Conservation (phyloP, 2,329 filamentous ascomycete genomes). For the Trichoderma arundinaceum region DNA sequence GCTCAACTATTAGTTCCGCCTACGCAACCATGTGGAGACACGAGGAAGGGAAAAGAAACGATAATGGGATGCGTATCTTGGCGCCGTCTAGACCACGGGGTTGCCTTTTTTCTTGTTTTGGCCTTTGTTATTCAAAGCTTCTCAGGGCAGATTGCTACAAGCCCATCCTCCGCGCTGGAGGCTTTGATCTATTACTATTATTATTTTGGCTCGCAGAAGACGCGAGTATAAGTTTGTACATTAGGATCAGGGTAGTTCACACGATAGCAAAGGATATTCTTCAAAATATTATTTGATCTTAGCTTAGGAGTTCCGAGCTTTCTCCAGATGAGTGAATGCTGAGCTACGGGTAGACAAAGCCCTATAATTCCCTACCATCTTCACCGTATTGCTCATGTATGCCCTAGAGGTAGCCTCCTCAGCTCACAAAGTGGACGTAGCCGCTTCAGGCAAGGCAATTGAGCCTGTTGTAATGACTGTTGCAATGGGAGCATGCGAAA, state of each 20-base stretch:
- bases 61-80: background rate
- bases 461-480: no score
- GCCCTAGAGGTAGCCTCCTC: background rate
- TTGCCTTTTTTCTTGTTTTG: background rate
- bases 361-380: no score
- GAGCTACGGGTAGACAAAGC: background rate
- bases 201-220: slow-evolving; percentile 14
- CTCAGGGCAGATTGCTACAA: slow-evolving; percentile 1
- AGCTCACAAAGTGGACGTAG: no score
- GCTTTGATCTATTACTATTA: background rate
- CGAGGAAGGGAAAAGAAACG: background rate
- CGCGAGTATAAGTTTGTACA: slow-evolving; percentile 23
- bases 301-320: background rate
- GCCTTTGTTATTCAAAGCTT: slow-evolving; percentile 4
- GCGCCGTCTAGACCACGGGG: background rate
- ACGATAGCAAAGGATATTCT: slow-evolving; percentile 15
- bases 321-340: background rate
- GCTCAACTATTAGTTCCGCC: slow-evolving; percentile 82
- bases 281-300: background rate
- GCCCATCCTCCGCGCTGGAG: background rate
- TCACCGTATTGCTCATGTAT: background rate
- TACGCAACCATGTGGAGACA: background rate
- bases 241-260: slow-evolving; percentile 21
- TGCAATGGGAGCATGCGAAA: background rate
- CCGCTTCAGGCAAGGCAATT: background rate